Percentiles rank a stretch among this genome's conserved stretches.
Conservation (phyloP, 345 rosid species). For the Crucihimalaya himalaica region DNA sequence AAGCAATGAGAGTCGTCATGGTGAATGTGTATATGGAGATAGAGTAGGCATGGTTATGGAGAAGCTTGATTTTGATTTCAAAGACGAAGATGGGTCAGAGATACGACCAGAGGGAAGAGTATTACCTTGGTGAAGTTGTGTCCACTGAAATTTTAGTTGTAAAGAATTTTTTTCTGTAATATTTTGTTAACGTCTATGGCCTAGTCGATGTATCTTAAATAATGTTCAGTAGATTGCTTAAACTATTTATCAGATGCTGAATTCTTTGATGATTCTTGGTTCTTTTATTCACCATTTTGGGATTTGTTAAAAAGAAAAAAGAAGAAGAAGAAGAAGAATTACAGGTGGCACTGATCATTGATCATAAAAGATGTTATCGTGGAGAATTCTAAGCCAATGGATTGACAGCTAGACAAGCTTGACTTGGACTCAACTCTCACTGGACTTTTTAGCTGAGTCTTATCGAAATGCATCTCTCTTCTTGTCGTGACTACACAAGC, state of each 20-base stretch:
- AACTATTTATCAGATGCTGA: constrained; percentile 1
- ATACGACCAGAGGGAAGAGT: constrained; percentile 41
- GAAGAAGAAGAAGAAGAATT: no score
- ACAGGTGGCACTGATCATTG: constrained; percentile 7
- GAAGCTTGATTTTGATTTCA: constrained; percentile 31
- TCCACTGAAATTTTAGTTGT: constrained; percentile 12
- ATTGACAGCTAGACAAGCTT: constrained; percentile 7
- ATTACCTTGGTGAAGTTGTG: constrained; percentile 40
- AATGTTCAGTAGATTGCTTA: constrained; percentile 10
- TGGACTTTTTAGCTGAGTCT: neutral
- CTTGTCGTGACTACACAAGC: neutral
- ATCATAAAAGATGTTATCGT: neutral
- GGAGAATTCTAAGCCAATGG: neutral
- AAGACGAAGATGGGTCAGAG: constrained; percentile 36
- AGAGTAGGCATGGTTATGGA: constrained; percentile 33
- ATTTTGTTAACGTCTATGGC: neutral
- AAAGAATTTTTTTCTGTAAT: neutral
- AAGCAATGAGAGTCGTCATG: constrained; percentile 20
- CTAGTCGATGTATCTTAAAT: neutral
- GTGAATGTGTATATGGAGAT: constrained; percentile 12
- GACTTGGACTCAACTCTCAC: neutral
- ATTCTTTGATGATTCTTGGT: neutral
- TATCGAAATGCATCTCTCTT: neutral
- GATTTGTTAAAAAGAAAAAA: neutral
- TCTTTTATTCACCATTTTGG: neutral